Evolutionary conservation across 805 yeast genomes (phyloP).

Genomic region (Yarrowia sp.): DNA sequence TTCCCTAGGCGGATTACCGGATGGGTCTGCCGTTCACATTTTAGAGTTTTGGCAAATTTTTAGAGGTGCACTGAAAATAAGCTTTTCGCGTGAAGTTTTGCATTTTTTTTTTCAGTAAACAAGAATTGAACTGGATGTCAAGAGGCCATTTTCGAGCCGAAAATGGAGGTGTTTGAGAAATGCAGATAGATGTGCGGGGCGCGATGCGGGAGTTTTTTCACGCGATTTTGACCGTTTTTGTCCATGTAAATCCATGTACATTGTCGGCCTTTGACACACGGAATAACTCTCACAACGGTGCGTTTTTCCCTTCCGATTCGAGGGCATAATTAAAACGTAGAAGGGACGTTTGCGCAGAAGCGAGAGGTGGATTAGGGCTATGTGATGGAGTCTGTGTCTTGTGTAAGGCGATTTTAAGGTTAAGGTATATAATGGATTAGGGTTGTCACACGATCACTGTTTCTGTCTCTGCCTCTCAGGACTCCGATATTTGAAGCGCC

Average conservation of each 20-base stretch:
- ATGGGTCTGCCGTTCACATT: neutral
- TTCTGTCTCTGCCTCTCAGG: no score
- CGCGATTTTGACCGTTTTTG: neutral
- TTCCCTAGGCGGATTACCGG: neutral
- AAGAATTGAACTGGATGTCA: conserved; percentile 23
- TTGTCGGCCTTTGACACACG: neutral
- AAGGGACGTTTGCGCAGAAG: neutral
- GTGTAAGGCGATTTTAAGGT: neutral
- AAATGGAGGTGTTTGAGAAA: neutral
- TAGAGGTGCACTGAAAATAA: no score
- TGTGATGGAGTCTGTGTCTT: neutral
- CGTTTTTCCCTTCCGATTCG: neutral
- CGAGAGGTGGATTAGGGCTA: neutral
- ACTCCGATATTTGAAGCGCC: neutral
- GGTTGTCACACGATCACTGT: neutral
- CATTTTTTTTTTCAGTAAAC: conserved; percentile 4
- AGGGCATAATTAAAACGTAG: neutral
- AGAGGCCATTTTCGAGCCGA: neutral
- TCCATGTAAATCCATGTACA: neutral
- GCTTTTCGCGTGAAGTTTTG: no score
- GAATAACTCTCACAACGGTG: neutral
- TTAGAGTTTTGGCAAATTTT: neutral
- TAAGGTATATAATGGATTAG: neutral
- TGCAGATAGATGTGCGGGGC: neutral
- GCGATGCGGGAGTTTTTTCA: neutral